These are phyloP conservation scores for Volvariella surrecta DNA, from an alignment of 1,284 basidiomycete species.

Conservation along the genomic window DNA sequence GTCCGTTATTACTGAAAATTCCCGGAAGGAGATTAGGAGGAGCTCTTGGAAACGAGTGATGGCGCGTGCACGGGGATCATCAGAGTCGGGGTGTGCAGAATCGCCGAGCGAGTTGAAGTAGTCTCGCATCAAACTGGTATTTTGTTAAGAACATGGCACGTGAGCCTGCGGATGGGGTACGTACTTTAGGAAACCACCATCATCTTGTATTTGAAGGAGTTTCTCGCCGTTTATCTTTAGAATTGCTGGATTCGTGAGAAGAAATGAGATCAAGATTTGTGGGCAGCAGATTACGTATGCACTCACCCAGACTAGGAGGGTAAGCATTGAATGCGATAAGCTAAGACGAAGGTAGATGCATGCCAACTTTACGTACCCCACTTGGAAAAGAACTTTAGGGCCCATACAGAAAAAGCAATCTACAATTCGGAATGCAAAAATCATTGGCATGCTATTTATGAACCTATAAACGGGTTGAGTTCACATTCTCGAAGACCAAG, in stretches of 20 bases:
- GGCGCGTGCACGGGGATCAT: slow-evolving; percentile 85
- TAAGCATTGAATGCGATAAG: slow-evolving; percentile 9
- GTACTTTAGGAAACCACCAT: slow-evolving; percentile 93
- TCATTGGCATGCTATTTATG: slow-evolving; percentile 99
- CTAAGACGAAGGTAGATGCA: slow-evolving; percentile 6
- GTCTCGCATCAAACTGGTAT: slow-evolving; percentile 75
- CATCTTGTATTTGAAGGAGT: slow-evolving; percentile 92
- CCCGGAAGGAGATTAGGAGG: slow-evolving; percentile 91
- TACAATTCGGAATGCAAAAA: slow-evolving; percentile 97
- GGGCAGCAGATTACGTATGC: not conserved
- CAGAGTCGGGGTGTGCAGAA: slow-evolving; percentile 87
- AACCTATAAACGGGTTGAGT: slow-evolving; percentile 52
- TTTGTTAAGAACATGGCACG: slow-evolving; percentile 5
- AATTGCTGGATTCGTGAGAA: slow-evolving; percentile 58
- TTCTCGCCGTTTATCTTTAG: slow-evolving; percentile 98
- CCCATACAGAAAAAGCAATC: slow-evolving; percentile 99
- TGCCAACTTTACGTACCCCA: slow-evolving; percentile 55
- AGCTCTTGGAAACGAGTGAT: slow-evolving; percentile 99
- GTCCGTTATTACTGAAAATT: slow-evolving; percentile 95
- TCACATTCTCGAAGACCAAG: not conserved
- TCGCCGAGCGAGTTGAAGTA: slow-evolving; percentile 94
- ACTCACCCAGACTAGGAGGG: slow-evolving; percentile 34
- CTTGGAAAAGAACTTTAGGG: slow-evolving; percentile 96
- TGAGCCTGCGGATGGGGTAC: slow-evolving; percentile 12
- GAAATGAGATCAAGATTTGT: slow-evolving; percentile 5